Evolutionary conservation across 495 filamentous ascomycete species (phyloP).

Genomic region (Aspergillus ostianus): DNA sequence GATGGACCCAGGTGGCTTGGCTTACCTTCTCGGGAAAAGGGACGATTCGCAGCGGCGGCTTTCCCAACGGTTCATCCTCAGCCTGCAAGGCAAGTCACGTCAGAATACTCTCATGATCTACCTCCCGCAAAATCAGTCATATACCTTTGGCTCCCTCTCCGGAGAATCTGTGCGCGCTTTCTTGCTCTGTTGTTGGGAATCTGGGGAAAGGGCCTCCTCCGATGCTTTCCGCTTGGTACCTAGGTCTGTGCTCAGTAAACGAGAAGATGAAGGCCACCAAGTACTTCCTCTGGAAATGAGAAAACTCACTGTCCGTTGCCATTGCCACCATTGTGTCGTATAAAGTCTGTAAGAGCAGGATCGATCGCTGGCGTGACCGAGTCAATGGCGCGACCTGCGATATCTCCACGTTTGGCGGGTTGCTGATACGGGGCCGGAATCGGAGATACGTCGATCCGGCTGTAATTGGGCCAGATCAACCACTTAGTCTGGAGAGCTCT

Average conservation of each 20-base stretch:
- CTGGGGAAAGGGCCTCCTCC: conserved; percentile 62
- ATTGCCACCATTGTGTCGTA: conserved; percentile 15
- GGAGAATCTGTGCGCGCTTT: conserved; percentile 60
- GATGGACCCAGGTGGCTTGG: conserved; percentile 6
- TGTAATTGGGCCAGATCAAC: conserved; percentile 21
- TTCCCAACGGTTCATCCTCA: conserved; percentile 34
- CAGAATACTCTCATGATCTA: not conserved
- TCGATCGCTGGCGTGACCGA: not conserved
- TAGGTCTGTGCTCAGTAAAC: conserved; percentile 26
- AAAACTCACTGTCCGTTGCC: conserved; percentile 21
- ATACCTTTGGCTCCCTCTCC: conserved; percentile 51
- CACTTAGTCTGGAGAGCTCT: not conserved
- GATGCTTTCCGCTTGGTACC: conserved; percentile 76
- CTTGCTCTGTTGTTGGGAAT: conserved; percentile 49
- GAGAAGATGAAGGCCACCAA: not conserved
- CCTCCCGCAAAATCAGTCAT: not conserved
- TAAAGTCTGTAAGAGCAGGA: not conserved
- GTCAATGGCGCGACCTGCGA: conserved; percentile 1
- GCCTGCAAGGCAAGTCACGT: conserved; percentile 12
- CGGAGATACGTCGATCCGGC: conserved; percentile 21
- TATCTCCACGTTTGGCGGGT: conserved; percentile 13
- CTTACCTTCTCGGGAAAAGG: conserved; percentile 82
- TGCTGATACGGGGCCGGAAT: conserved; percentile 12
- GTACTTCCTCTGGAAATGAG: not conserved
- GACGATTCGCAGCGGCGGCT: conserved; percentile 53